Evolutionary conservation across 2,329 filamentous ascomycete genomes (phyloP).

Genomic region (Orbilia javanica): DNA sequence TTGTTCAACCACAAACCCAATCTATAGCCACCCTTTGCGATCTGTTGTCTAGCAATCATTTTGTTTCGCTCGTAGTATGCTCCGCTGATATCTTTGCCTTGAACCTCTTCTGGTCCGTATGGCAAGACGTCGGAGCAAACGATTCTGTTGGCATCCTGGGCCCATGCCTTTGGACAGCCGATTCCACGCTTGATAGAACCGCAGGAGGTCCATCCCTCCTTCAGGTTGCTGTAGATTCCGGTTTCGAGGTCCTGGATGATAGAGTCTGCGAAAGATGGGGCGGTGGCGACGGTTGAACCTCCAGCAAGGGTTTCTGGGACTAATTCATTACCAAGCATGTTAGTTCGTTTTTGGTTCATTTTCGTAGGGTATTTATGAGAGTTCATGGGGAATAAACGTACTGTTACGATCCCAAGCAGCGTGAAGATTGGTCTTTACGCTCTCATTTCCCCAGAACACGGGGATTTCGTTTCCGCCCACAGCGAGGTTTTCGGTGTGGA

Average conservation of each 20-base stretch:
- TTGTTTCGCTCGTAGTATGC: constrained; percentile 75
- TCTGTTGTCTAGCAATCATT: constrained; percentile 74
- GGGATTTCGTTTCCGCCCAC: constrained; percentile 77
- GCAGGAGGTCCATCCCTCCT: constrained; percentile 71
- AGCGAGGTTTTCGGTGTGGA: constrained; percentile 75
- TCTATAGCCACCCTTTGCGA: constrained; percentile 75
- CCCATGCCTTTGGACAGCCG: constrained; percentile 74
- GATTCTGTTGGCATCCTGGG: constrained; percentile 73
- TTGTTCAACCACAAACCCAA: constrained; percentile 76
- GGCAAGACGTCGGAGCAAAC: constrained; percentile 73
- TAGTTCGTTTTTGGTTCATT: constrained; percentile 66
- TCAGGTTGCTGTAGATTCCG: constrained; percentile 71
- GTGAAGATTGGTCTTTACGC: constrained; percentile 74
- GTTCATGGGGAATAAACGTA: constrained; percentile 70
- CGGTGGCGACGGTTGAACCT: constrained; percentile 24
- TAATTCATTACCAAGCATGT: constrained; percentile 60
- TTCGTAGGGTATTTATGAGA: constrained; percentile 62
- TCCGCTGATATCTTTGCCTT: constrained; percentile 73
- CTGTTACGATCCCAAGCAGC: constrained; percentile 76
- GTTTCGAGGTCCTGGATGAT: constrained; percentile 71
- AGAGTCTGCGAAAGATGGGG: constrained; percentile 69
- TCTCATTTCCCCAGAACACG: constrained; percentile 70
- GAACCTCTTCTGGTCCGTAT: constrained; percentile 72
- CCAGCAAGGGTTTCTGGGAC: constrained; percentile 55
- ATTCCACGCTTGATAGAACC: constrained; percentile 71